phyloP scores from a whole-genome alignment of 331 rosid genomes.

The Stylosanthes scabra region DNA sequence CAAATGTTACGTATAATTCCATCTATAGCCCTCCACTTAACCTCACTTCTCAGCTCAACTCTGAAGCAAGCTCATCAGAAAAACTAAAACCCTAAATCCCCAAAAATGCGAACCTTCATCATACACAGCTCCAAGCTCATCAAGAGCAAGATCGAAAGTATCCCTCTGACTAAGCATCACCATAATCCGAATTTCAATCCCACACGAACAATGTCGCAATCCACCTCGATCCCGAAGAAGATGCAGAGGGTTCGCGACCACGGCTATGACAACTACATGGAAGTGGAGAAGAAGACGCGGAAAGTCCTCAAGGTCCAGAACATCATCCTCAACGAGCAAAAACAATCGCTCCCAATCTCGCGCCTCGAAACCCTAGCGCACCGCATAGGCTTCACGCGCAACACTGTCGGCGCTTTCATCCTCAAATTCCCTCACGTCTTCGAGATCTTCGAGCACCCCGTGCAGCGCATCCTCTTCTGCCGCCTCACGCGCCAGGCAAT shows the following conservation, averaged over 20 bases:
- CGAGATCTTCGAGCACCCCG: constrained; percentile 89
- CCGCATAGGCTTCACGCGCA: constrained; percentile 73
- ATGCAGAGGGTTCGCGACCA: constrained; percentile 77
- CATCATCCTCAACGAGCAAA: constrained; percentile 62
- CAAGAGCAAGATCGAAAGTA: constrained; percentile 36
- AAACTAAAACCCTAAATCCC: constrained; percentile 39
- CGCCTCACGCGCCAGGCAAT: constrained; percentile 73
- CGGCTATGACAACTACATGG: constrained; percentile 90
- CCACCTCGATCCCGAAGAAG: constrained; percentile 83
- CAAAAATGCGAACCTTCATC: constrained; percentile 49
- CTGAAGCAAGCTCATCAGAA: background rate
- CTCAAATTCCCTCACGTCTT: constrained; percentile 88
- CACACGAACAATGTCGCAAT: constrained; percentile 60
- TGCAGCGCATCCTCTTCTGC: constrained; percentile 79
- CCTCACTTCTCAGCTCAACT: constrained; percentile 3
- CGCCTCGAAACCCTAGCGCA: constrained; percentile 79
- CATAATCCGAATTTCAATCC: constrained; percentile 29
- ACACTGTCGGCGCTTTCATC: constrained; percentile 69
- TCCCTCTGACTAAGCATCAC: constrained; percentile 29
- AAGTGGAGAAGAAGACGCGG: constrained; percentile 84
- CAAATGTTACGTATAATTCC: background rate
- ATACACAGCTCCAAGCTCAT: constrained; percentile 36
- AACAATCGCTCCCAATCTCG: constrained; percentile 67
- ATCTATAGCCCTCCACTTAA: background rate
- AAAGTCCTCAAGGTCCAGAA: constrained; percentile 74